These are phyloP conservation scores for Kingdonia uniflora DNA, from an alignment of 164 flowering plant genomes.

Conservation along the genomic window DNA sequence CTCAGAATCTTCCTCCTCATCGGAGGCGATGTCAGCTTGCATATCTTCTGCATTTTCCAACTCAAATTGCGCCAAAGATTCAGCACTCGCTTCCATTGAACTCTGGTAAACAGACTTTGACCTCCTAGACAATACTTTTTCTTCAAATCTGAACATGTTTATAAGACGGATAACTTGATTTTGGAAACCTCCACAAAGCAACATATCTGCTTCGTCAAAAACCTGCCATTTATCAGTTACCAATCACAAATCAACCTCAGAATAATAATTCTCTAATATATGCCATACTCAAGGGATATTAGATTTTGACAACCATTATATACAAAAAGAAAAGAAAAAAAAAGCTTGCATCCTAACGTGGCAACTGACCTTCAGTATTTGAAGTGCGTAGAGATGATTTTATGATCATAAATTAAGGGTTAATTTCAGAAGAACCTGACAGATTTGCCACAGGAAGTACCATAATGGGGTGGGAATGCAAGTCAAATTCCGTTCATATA, in stretches of 20 bases:
- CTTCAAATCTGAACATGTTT: constrained; percentile 87
- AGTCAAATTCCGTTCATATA: too few species aligned
- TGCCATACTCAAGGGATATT: too few species aligned
- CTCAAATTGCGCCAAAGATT: constrained; percentile 17
- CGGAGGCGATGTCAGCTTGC: constrained; percentile 11
- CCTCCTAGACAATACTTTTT: constrained; percentile 54
- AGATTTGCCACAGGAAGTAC: too few species aligned
- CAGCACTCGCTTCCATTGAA: constrained; percentile 18
- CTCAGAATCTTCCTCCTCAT: constrained; percentile 31
- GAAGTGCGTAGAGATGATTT: too few species aligned
- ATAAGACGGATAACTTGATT: constrained; percentile 89
- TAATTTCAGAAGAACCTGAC: too few species aligned
- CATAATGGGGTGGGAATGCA: too few species aligned
- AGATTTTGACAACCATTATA: too few species aligned
- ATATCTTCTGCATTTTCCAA: constrained; percentile 30
- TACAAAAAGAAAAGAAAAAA: background rate
- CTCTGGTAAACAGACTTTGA: constrained; percentile 19
- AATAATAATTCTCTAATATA: too few species aligned
- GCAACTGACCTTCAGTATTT: too few species aligned
- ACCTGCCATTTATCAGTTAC: constrained; percentile 35
- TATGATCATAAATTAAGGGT: too few species aligned
- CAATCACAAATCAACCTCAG: background rate
- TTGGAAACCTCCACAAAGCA: constrained; percentile 88
- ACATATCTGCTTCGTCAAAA: constrained; percentile 97
- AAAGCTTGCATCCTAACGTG: too few species aligned